These are phyloP conservation scores for Rehmannia glutinosa DNA, from an alignment of 257 asterid species.

Conservation along the genomic window DNA sequence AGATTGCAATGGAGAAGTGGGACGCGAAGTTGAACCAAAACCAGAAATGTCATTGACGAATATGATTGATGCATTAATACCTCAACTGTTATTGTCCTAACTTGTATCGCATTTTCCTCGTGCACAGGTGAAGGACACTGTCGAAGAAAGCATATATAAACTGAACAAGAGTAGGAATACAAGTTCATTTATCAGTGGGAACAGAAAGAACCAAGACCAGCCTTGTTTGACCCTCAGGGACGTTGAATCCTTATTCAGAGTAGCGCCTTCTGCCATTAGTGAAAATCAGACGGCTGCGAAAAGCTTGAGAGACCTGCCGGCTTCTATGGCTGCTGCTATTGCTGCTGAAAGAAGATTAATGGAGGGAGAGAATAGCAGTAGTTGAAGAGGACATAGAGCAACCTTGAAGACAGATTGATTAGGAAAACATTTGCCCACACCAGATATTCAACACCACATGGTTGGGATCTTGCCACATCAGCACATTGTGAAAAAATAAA, in stretches of 20 bases:
- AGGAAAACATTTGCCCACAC: not conserved
- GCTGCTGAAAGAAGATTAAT: slow-evolving; percentile 88
- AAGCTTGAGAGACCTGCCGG: slow-evolving; percentile 73
- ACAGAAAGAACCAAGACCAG: slow-evolving; percentile 85
- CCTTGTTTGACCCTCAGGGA: slow-evolving; percentile 78
- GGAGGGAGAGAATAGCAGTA: slow-evolving; percentile 30
- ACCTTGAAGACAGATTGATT: not conserved
- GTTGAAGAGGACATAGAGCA: not conserved
- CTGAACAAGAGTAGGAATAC: slow-evolving; percentile 70
- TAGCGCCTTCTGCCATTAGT: slow-evolving; percentile 33
- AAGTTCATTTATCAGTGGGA: slow-evolving; percentile 76
- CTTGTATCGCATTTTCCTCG: not conserved
- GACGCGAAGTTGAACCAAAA: not conserved
- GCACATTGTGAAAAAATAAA: too few relatives aligned
- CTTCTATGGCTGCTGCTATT: slow-evolving; percentile 85
- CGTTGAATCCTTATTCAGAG: slow-evolving; percentile 79
- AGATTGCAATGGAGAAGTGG: not conserved
- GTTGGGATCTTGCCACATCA: not conserved
- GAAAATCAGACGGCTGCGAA: slow-evolving; percentile 28
- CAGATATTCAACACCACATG: not conserved
- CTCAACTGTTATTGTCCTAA: not conserved
- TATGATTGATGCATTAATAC: not conserved
- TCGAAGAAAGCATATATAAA: slow-evolving; percentile 87
- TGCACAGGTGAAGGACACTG: slow-evolving; percentile 77
- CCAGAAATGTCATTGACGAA: not conserved